Percentiles rank a stretch among this genome's conserved stretches.
These are phyloP conservation scores for Triangularia setosa DNA, from an alignment of 2,329 filamentous ascomycete genomes.

Conservation along the genomic window DNA sequence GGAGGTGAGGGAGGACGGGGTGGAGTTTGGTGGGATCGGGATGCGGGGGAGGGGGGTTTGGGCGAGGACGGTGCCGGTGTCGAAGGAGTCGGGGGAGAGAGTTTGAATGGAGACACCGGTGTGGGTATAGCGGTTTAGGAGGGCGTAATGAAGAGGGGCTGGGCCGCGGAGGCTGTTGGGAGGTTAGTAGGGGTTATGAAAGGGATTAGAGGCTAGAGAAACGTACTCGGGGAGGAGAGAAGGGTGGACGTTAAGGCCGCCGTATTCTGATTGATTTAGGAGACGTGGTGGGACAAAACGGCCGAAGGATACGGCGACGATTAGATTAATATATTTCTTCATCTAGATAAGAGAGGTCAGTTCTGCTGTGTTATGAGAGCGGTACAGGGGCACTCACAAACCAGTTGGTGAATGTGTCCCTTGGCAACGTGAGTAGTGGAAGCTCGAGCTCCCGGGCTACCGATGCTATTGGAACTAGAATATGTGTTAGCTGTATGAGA, in stretches of 20 bases:
- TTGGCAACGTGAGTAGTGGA: slow-evolving; percentile 58
- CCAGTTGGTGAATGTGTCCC: slow-evolving; percentile 82
- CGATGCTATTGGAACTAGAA: slow-evolving; percentile 66
- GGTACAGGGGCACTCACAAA: slow-evolving; percentile 45
- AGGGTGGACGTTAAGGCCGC: slow-evolving; percentile 89
- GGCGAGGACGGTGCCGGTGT: slow-evolving; percentile 70
- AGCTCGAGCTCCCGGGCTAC: slow-evolving; percentile 62
- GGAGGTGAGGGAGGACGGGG: slow-evolving; percentile 45
- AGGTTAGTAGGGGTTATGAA: not conserved
- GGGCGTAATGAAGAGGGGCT: slow-evolving; percentile 80
- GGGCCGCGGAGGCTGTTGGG: slow-evolving; percentile 68
- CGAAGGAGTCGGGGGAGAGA: slow-evolving; percentile 70
- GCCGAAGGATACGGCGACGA: slow-evolving; percentile 92
- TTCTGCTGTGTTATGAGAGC: not conserved
- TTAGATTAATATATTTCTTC: slow-evolving; percentile 57
- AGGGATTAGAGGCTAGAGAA: slow-evolving; percentile 25
- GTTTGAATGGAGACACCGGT: slow-evolving; percentile 87
- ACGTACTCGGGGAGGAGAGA: slow-evolving; percentile 78
- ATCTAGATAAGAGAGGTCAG: slow-evolving; percentile 17
- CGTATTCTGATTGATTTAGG: slow-evolving; percentile 66
- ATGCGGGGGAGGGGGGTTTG: slow-evolving; percentile 63
- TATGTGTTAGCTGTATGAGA: not conserved
- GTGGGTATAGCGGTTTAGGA: slow-evolving; percentile 56
- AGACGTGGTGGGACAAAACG: slow-evolving; percentile 79
- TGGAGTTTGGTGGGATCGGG: slow-evolving; percentile 42